phyloP scores from a whole-genome alignment of 305 asterid species.

The Coffea humblotiana region DNA sequence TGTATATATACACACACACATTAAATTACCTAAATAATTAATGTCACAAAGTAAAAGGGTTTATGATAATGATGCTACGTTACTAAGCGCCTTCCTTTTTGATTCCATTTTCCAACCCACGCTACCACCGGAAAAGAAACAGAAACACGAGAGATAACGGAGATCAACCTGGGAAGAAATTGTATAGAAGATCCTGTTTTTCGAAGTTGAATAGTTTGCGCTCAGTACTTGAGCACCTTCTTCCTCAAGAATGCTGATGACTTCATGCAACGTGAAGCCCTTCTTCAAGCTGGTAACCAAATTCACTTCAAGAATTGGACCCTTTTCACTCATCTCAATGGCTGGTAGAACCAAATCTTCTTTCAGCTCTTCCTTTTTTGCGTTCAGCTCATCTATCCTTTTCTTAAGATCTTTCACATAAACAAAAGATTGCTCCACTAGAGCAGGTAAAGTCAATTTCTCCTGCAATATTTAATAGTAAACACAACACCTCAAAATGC shows the following conservation, averaged over 20 bases:
- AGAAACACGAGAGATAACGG: not conserved
- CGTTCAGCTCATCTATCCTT: conserved; percentile 2
- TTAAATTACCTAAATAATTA: no score
- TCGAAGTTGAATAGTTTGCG: not conserved
- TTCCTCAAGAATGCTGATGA: conserved; percentile 7
- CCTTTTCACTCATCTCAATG: not conserved
- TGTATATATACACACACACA: no score
- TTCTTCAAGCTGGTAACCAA: not conserved
- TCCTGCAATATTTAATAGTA: not conserved
- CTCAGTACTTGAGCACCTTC: not conserved
- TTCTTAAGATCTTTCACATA: not conserved
- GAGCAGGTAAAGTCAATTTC: not conserved
- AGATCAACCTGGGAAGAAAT: conserved; percentile 7
- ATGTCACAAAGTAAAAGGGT: no score
- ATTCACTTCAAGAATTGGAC: not conserved
- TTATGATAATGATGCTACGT: no score
- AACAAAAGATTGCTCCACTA: not conserved
- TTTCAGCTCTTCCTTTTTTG: not conserved
- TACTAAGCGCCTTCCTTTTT: no score
- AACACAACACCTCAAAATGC: not conserved
- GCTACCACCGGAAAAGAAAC: no score
- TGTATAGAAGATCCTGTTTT: not conserved
- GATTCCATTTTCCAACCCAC: no score
- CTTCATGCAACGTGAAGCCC: not conserved
- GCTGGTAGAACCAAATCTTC: not conserved